Evolutionary conservation across 2,329 filamentous ascomycete genomes (phyloP), one percentile per base, ranked within the genome.

Genomic region (Pestalotiopsis sp.): DNA sequence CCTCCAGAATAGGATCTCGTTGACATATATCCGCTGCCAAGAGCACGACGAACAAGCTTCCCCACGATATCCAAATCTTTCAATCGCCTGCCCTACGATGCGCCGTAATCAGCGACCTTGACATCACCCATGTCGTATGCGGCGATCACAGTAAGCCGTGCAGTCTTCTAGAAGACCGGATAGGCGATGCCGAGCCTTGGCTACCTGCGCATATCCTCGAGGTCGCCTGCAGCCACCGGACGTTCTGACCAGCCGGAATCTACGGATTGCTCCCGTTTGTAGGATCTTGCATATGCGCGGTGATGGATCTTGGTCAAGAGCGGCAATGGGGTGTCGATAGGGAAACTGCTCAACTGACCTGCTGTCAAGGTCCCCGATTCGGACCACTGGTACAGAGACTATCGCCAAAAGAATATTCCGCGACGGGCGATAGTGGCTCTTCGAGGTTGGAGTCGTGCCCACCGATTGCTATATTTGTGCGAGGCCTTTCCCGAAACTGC

Each of bases 331-430:
- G 45, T n/a, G 17, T n/a, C 9, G 17, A 9, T 4, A n/a, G 20
- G 45, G 45, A n/a, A 23, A n/a, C n/a, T n/a, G 20, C n/a, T n/a
- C 5, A n/a, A n/a, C 7, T 52, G 45, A 23, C 31, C 31, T 36
- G 45, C 7, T 52, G 45, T 9, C 14, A 23, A n/a, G 17, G 20
- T n/a, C 5, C 20, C n/a, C 1, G 31, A 36, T 36, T n/a, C 12
- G 0, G 6, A 52, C 0, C 1, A n/a, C 45, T 12, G 7, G 1
- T 2, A 0, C 3, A 9, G 7, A 36, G 31, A 4, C 45, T 52
- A n/a, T n/a, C 0, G 23, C n/a, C 17, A 23, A 1, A 23, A 52
- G 20, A n/a, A 7, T 20, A 52, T 23, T 23, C 4, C 31, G 31
- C 31, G 31, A 4, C 6, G 45, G 1, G 6, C 45, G 20, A 23